Base-by-base conservation (phyloP, 2,329 filamentous ascomycete species). In the Exophiala sp. region DNA sequence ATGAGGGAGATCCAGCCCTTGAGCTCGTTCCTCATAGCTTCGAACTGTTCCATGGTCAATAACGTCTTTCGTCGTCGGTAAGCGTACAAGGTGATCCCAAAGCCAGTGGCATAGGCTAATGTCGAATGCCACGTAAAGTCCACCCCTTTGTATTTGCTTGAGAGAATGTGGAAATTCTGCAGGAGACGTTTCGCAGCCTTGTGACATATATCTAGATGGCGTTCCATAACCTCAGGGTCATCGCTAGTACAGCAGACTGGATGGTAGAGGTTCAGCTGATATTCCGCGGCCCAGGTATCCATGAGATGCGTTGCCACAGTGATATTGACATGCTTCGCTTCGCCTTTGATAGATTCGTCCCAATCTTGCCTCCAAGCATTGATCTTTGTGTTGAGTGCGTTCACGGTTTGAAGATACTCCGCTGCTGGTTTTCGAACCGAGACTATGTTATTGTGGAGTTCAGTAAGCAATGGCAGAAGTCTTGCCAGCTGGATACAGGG, bases 401-500 rank as follows among this genome's bases (percentile, higher is more conserved):
- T 75, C 23, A 93, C 75, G 2, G 79, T 77, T 2, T 75, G 69
- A 27, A 81, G 68, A 63, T 93, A 91, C 27, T 72, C 75, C n/a
- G 70, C 73, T 1, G 81, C 73, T 35, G 82, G 78, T 43, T 79
- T 75, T 24, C 78, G 76, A 9, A 86, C 79, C 37, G 83, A 78
- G 68, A 91, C 90, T n/a, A 94, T 77, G 32, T 80, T 83, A 58
- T 80, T 78, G 64, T 85, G 89, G 67, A 94, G 78, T 53, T 90
- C 83, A 62, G 88, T 77, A 57, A 81, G 82, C 14, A 87, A 72
- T 1, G 81, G 79, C 0, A 81, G 71, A 42, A 86, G 73, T 57
- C 81, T 84, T 64, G 82, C 82, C 18, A 76, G 78, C 42, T 79
- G 76, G 11, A 89, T 73, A 4, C 81, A 86, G 19, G 85, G 77